These are phyloP conservation scores for Gremmenia infestans DNA, from an alignment of 2,329 filamentous ascomycete genomes.

Conservation along the genomic window DNA sequence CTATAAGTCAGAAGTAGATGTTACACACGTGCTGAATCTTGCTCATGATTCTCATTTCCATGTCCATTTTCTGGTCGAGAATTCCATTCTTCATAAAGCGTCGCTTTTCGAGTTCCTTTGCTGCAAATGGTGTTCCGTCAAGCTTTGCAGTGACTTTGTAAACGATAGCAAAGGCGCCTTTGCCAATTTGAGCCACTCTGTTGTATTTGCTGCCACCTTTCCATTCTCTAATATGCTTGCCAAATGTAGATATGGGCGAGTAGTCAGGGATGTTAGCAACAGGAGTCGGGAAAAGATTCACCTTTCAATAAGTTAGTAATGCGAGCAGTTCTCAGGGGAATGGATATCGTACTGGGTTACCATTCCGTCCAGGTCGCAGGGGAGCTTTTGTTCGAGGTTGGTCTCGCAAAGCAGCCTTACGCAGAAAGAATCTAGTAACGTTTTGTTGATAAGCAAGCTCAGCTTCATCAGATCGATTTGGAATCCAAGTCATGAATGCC, in stretches of 20 bases:
- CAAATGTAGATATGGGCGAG: slow-evolving; percentile 14
- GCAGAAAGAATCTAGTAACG: slow-evolving; percentile 58
- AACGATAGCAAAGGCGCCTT: slow-evolving; percentile 91
- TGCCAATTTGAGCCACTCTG: slow-evolving; percentile 74
- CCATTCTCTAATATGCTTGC: slow-evolving; percentile 59
- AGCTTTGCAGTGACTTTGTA: slow-evolving; percentile 85
- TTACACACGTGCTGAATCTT: slow-evolving; percentile 70
- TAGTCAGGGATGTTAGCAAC: slow-evolving; percentile 18
- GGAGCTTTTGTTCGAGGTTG: slow-evolving; percentile 1
- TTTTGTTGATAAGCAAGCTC: slow-evolving; percentile 64
- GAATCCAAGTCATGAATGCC: slow-evolving; percentile 79
- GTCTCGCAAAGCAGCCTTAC: slow-evolving; percentile 13
- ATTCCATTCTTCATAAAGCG: slow-evolving; percentile 90
- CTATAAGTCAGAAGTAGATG: neutral
- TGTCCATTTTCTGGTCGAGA: slow-evolving; percentile 86
- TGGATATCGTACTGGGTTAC: slow-evolving; percentile 21
- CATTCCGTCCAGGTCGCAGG: slow-evolving; percentile 6
- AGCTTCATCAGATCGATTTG: slow-evolving; percentile 63
- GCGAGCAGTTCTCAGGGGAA: neutral
- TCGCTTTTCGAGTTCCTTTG: slow-evolving; percentile 91
- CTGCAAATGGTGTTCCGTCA: slow-evolving; percentile 78
- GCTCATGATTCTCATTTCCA: slow-evolving; percentile 96
- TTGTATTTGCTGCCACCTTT: slow-evolving; percentile 82
- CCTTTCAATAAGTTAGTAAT: slow-evolving; percentile 17
- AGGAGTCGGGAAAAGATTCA: slow-evolving; percentile 29